Conservation (phyloP, 441 rosid genomes). For the Pelargonium fulgidum region DNA sequence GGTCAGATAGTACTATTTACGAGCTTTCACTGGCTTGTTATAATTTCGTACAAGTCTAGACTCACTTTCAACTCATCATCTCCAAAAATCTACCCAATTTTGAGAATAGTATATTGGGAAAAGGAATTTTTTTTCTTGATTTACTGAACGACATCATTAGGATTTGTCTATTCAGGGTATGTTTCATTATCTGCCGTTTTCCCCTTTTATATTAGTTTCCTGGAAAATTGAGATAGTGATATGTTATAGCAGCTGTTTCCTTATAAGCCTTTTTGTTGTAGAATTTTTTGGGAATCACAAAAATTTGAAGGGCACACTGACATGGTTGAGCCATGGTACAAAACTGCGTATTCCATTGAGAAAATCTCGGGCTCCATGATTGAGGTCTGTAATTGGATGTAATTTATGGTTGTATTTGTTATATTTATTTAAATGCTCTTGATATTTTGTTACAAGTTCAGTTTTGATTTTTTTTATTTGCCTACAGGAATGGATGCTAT, state of each 20-base stretch:
- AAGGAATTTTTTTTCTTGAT: not conserved
- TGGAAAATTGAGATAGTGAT: constrained; percentile 3
- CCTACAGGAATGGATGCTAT: constrained; percentile 75
- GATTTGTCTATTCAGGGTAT: not conserved
- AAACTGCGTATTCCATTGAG: constrained; percentile 69
- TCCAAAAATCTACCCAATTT: not conserved
- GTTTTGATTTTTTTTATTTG: constrained; percentile 13
- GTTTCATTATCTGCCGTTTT: not conserved
- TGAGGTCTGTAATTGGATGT: constrained; percentile 45
- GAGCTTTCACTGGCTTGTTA: not conserved
- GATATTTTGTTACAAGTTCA: not conserved
- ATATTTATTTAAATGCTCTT: not conserved
- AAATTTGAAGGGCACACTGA: constrained; percentile 71
- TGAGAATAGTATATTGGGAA: not conserved
- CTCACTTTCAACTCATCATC: not conserved
- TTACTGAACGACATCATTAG: not conserved
- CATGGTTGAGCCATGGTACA: constrained; percentile 85
- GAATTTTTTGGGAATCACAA: constrained; percentile 89
- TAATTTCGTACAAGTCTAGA: not conserved
- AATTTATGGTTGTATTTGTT: constrained; percentile 13
- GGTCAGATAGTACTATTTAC: not conserved
- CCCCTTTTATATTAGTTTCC: not conserved
- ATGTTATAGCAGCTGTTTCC: constrained; percentile 10
- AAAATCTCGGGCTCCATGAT: constrained; percentile 40
- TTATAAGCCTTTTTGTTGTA: constrained; percentile 31